phyloP scores from a whole-genome alignment of 192 early-diverging fungal species.

The Coemansia aciculifera region DNA sequence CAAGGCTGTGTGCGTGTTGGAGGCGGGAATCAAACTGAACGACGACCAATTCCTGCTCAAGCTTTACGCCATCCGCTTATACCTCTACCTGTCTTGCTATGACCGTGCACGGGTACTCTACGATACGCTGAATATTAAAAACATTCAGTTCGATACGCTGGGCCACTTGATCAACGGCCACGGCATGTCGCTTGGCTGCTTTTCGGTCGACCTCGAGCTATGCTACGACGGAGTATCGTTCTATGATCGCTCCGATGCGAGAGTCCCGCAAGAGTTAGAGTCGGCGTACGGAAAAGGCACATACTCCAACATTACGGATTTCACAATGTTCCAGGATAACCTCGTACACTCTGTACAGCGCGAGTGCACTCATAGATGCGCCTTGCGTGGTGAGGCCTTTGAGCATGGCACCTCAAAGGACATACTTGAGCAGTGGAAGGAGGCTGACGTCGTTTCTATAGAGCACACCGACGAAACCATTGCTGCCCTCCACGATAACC shows the following conservation, averaged over 20 bases:
- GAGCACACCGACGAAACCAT: constrained; percentile 57
- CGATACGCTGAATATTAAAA: constrained; percentile 81
- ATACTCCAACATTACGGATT: constrained; percentile 89
- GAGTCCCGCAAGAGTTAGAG: constrained; percentile 86
- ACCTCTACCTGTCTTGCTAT: constrained; percentile 66
- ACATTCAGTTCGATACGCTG: constrained; percentile 89
- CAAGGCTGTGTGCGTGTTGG: constrained; percentile 64
- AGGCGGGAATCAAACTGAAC: constrained; percentile 72
- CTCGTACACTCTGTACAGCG: constrained; percentile 76
- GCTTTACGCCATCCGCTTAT: constrained; percentile 82
- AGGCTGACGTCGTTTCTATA: constrained; percentile 59
- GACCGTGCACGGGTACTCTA: constrained; percentile 62
- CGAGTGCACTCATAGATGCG: constrained; percentile 64
- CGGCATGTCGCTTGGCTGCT: constrained; percentile 36
- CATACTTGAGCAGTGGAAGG: constrained; percentile 57
- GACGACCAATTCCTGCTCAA: constrained; percentile 83
- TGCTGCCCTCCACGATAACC: constrained; percentile 60
- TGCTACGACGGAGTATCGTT: constrained; percentile 69
- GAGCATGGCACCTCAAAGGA: constrained; percentile 54
- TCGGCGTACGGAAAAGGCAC: constrained; percentile 81
- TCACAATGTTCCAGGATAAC: constrained; percentile 74
- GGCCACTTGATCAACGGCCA: constrained; percentile 56
- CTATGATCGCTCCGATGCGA: constrained; percentile 73
- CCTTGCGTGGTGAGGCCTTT: constrained; percentile 65
- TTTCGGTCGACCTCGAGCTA: constrained; percentile 48